Evolutionary conservation across 371 early-diverging fungal genomes (phyloP).

Genomic region (Mortierella sp.): DNA sequence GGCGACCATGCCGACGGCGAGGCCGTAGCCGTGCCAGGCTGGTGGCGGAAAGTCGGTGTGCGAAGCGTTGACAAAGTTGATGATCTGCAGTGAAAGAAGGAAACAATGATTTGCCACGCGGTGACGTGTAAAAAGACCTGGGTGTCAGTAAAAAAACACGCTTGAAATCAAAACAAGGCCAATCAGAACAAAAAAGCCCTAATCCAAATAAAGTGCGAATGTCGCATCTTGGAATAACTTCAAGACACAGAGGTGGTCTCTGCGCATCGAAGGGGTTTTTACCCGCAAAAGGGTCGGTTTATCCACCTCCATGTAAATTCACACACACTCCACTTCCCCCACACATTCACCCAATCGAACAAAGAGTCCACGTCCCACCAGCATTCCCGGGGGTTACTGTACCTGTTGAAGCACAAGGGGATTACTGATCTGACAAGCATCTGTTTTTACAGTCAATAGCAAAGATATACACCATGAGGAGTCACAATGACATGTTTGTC

Average conservation of each 20-base stretch:
- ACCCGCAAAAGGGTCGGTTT: background rate
- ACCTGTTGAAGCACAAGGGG: constrained; percentile 46
- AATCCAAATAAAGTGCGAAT: background rate
- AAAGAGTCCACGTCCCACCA: background rate
- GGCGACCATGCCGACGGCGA: constrained; percentile 38
- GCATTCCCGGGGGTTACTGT: background rate
- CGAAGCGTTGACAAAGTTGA: constrained; percentile 35
- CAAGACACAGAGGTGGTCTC: background rate
- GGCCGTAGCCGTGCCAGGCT: constrained; percentile 49
- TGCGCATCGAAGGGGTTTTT: background rate
- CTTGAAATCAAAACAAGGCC: background rate
- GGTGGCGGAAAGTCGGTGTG: constrained; percentile 29
- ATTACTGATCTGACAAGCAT: constrained; percentile 37
- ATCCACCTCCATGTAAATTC: background rate
- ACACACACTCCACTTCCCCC: background rate
- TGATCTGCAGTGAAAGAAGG: constrained; percentile 17
- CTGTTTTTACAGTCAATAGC: constrained; percentile 2
- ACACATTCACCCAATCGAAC: background rate
- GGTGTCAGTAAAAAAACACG: too few species aligned
- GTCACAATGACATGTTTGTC: background rate
- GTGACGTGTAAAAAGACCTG: too few species aligned
- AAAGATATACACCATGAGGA: background rate
- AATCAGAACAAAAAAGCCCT: background rate
- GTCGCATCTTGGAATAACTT: background rate
- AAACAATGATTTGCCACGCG: background rate